Percentiles rank a stretch among this genome's conserved stretches.
phyloP scores from a whole-genome alignment of 2,329 filamentous ascomycete species.

The Aspergillus eucalypticola region DNA sequence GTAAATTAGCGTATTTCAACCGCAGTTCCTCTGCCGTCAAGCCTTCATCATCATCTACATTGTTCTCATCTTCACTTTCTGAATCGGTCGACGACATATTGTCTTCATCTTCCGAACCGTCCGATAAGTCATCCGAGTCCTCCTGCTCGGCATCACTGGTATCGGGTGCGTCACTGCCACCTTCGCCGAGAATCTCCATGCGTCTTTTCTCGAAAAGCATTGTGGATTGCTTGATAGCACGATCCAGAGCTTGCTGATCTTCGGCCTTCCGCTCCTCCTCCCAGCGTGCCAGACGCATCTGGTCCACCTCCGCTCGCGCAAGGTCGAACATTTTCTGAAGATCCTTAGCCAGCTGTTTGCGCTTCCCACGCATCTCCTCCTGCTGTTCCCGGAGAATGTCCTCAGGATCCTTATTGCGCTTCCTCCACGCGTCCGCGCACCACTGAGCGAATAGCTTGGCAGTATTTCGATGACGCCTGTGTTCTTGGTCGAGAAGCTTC shows the following conservation, averaged over 20 bases:
- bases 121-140: constrained; percentile 49
- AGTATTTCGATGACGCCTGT: constrained; percentile 70
- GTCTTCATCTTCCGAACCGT: constrained; percentile 57
- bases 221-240: constrained; percentile 54
- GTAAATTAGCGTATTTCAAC: constrained; percentile 49
- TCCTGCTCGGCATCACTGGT: constrained; percentile 55
- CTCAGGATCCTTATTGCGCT: constrained; percentile 55
- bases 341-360: constrained; percentile 69
- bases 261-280: constrained; percentile 56
- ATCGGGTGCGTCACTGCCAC: constrained; percentile 70
- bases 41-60: constrained; percentile 45
- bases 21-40: constrained; percentile 51
- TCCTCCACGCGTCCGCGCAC: constrained; percentile 46
- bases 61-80: constrained; percentile 44
- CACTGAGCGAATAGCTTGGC: constrained; percentile 74
- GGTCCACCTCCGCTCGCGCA: constrained; percentile 60
- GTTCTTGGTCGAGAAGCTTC: constrained; percentile 76
- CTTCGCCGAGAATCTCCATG: constrained; percentile 50
- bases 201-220: constrained; percentile 51
- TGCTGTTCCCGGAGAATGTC: constrained; percentile 78
- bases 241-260: constrained; percentile 56
- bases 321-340: constrained; percentile 63
- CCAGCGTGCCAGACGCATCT: constrained; percentile 57
- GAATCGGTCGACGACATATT: constrained; percentile 52
- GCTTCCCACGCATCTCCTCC: constrained; percentile 66